Percentiles rank a stretch among this genome's conserved stretches.
These are phyloP conservation scores for Didymella glomerata DNA, from an alignment of 2,329 filamentous ascomycete genomes.

Conservation along the genomic window DNA sequence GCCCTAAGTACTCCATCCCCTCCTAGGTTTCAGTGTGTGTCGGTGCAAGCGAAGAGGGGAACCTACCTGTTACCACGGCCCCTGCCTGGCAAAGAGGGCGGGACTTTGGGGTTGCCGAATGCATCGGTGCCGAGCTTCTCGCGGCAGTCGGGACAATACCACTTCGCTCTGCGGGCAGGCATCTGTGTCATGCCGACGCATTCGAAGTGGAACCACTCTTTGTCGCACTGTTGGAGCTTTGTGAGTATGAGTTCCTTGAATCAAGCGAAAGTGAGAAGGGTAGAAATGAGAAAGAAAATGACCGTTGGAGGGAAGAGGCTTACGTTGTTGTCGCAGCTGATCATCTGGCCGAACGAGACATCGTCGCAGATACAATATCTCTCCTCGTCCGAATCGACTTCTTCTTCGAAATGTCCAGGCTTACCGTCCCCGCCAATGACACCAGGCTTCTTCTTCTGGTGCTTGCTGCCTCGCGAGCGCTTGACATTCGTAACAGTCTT, in stretches of 20 bases:
- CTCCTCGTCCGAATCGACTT: constrained; percentile 77
- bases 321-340: constrained; percentile 80
- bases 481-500: constrained; percentile 74
- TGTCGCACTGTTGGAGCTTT: constrained; percentile 67
- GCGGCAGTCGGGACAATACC: constrained; percentile 82
- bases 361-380: constrained; percentile 81
- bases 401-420: constrained; percentile 28
- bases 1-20: constrained; percentile 47
- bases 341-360: constrained; percentile 84
- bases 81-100: constrained; percentile 45
- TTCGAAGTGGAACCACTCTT: constrained; percentile 85
- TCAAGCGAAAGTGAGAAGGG: background rate
- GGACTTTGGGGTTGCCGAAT: constrained; percentile 45
- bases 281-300: background rate
- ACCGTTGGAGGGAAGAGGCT: constrained; percentile 9
- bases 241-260: background rate
- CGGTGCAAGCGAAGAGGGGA: background rate
- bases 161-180: constrained; percentile 77
- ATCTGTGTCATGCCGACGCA: constrained; percentile 74
- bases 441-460: constrained; percentile 58
- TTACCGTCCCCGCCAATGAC: background rate
- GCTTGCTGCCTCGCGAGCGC: constrained; percentile 61
- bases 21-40: constrained; percentile 42
- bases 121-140: constrained; percentile 39
- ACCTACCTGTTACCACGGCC: constrained; percentile 46